These are phyloP conservation scores for Diaporthe longicolla DNA, from an alignment of 2,329 filamentous ascomycete genomes.

Conservation along the genomic window DNA sequence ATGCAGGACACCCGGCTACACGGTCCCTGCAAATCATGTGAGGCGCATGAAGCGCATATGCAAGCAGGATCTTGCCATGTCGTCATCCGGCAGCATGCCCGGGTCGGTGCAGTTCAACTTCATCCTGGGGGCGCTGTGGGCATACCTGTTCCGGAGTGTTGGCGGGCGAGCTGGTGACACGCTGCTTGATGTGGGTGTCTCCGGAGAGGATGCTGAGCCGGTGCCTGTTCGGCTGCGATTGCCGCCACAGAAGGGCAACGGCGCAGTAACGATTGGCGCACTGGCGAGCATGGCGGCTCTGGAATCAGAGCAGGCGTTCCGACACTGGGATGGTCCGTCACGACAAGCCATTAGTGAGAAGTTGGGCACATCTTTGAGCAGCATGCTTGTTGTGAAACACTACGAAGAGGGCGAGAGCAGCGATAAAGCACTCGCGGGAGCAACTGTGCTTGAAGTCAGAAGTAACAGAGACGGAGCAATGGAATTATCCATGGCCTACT, in stretches of 20 bases:
- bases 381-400: not conserved
- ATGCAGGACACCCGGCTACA: not conserved
- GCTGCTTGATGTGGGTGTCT: not conserved
- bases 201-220: not conserved
- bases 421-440: not conserved
- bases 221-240: constrained; percentile 4
- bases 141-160: not conserved
- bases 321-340: not conserved
- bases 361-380: not conserved
- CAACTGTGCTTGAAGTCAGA: not conserved
- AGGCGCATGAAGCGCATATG: constrained; percentile 10
- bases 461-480: not conserved
- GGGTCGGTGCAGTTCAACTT: not conserved
- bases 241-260: not conserved
- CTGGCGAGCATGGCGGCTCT: not conserved
- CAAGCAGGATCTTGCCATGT: constrained; percentile 12
- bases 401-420: not conserved
- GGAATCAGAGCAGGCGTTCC: not conserved
- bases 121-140: constrained; percentile 5
- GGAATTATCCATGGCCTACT: not conserved
- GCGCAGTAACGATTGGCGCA: not conserved
- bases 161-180: not conserved
- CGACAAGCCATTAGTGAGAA: not conserved
- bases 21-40: not conserved
- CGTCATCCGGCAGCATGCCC: not conserved